phyloP scores from a whole-genome alignment of 176 grass and related monocot genomes.

The Bolboschoenus planiculmis region DNA sequence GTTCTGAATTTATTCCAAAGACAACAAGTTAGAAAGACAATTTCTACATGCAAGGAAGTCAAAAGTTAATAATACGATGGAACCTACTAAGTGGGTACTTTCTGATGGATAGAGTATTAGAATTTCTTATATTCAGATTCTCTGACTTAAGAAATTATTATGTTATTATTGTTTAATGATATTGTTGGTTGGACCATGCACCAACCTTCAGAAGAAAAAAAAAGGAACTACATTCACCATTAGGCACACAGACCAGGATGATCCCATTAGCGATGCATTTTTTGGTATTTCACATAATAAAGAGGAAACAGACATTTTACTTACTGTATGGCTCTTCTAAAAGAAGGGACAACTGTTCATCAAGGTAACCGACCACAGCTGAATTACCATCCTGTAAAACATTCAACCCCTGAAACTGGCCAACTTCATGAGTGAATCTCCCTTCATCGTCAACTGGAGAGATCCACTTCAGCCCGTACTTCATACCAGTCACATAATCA shows the following conservation, averaged over 20 bases:
- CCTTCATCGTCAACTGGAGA: conserved; percentile 95
- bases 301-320: conserved; percentile 33
- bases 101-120: not conserved
- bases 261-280: not conserved
- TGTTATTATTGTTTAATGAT: not conserved
- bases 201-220: not conserved
- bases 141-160: not conserved
- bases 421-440: conserved; percentile 83
- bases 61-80: not conserved
- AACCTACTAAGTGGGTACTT: not conserved
- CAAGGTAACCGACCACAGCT: conserved; percentile 69
- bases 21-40: conserved; percentile 3
- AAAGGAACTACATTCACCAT: not conserved
- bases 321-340: conserved; percentile 93
- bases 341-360: conserved; percentile 59
- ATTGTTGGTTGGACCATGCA: not conserved
- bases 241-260: not conserved
- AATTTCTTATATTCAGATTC: not conserved
- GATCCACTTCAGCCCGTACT: conserved; percentile 83
- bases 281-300: not conserved
- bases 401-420: conserved; percentile 70
- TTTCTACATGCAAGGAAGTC: not conserved
- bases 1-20: conserved; percentile 40
- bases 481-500: conserved; percentile 85
- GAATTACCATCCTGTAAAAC: conserved; percentile 77